These are phyloP conservation scores for Pseudocercospora eumusae DNA, from an alignment of 2,329 filamentous ascomycete species.

Conservation along the genomic window DNA sequence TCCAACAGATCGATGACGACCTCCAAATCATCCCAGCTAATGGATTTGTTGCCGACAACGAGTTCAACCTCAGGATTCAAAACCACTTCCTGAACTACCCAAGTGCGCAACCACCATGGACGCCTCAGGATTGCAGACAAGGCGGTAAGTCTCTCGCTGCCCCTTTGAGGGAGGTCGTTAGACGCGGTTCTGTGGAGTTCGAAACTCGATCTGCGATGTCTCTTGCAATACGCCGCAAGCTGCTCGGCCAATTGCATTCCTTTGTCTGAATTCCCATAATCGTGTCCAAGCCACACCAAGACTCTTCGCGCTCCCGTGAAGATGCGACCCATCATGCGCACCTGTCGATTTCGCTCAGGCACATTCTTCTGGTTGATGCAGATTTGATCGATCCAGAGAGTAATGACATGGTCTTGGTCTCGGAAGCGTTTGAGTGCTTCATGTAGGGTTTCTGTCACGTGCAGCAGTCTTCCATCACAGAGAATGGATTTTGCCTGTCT, in stretches of 20 bases:
- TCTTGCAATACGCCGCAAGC: constrained; percentile 26
- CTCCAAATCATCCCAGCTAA: constrained; percentile 37
- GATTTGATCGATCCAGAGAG: constrained; percentile 38
- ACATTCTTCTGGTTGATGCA: constrained; percentile 37
- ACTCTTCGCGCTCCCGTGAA: constrained; percentile 36
- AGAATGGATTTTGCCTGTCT: constrained; percentile 30
- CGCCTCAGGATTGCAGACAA: constrained; percentile 32
- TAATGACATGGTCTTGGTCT: constrained; percentile 22
- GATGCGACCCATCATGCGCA: constrained; percentile 38
- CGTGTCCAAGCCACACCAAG: constrained; percentile 37
- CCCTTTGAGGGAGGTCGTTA: constrained; percentile 31
- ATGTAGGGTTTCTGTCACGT: constrained; percentile 32
- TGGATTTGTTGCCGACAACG: constrained; percentile 30
- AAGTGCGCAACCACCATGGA: constrained; percentile 38
- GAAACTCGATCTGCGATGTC: constrained; percentile 20
- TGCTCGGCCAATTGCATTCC: constrained; percentile 37
- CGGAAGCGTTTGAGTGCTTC: constrained; percentile 37
- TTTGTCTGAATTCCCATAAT: constrained; percentile 33
- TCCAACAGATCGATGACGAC: constrained; percentile 32
- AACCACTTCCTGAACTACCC: constrained; percentile 39
- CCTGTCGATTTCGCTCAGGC: constrained; percentile 37
- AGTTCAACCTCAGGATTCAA: constrained; percentile 36
- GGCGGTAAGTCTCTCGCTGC: constrained; percentile 34
- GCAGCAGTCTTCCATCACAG: constrained; percentile 33
- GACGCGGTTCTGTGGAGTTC: constrained; percentile 15